Evolutionary conservation across 164 flowering plant species (phyloP), one percentile per base, ranked within the genome.

Genomic region (Brasenia schreberi): DNA sequence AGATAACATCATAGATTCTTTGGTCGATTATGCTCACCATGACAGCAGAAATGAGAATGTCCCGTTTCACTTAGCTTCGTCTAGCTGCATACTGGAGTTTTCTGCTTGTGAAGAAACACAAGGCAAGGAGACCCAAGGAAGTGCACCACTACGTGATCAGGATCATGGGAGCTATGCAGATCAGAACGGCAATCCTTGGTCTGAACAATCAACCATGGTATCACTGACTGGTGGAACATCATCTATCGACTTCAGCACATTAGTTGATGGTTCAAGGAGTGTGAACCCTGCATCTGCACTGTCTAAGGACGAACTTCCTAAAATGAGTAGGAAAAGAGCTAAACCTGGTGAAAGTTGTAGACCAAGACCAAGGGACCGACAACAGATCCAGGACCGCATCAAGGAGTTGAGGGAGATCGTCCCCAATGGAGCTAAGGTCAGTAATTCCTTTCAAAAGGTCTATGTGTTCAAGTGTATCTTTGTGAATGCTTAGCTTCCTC

Each of bases 311-410:
- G 56, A 49, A 5, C 23, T 42, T 11, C 68, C 81, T 6, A 72
- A 64, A 65, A 61, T 61, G 11, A 75, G 66, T 69, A 82, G 75
- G 71, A 84, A 71, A 68, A 87, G 73, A 77, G 72, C 73, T 39
- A 75, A 66, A 62, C 43, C 75, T 49, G 76, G 77, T 63, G 81
- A 79, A 62, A 79, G 64, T 71, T 79, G 70, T 64, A 87, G 65
- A 78, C 82, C 81, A 61, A 83, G 97, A 66, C 98, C 98, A 39
- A 81, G 94, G 73, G 98, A 93, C 65, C 81, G 98, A 73, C 98
- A 93, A 77, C 66, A 90, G 82, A 90, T 93, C 69, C 97, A 90
- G 74, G 98, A 93, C 62, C 78, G 97, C 18, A 75, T 90, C 19
- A 90, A 83, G 73, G 96, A 88, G 82, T 80, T 93, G 12, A 73